Evolutionary conservation across 2,329 filamentous ascomycete genomes (phyloP), one percentile per base, ranked within the genome.

Genomic region (Diplocarpon mali): DNA sequence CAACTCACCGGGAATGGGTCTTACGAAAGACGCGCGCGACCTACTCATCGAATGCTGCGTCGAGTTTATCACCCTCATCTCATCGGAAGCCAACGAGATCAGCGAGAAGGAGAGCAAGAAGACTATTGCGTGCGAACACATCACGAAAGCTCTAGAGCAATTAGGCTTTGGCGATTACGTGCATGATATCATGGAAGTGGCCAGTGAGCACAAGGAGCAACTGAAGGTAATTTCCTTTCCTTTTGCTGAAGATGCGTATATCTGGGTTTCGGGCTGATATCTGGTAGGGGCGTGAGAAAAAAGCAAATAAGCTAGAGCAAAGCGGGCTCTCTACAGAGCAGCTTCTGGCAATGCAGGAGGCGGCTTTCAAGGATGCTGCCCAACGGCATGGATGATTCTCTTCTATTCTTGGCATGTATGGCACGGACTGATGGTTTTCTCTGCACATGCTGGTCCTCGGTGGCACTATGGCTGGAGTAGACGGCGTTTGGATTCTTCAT

Each of bases 41-140:
- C 73, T 96, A 2, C 73, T 98, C 42, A 98, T 98, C 59, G 92
- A 96, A 69, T 96, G 92, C 69, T 98, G 92, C 61, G 90, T 98
- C 60, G 92, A 98, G 65, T 98, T 98, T 65, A 95, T 98, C 65
- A 96, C 92, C 14, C 78, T 98, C 59, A 85, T 98, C 57, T 95
- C 89, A n/a, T 94, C 87, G 38, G 90, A 98, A 69, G 92, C 92
- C 51, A 98, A 98, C 66, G 92, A 98, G 59, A 98, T 98, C 53
- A 93, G 89, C 11, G 92, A 98, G 64, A 95, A 95, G 66, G 92
- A 98, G 61, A 87, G 89, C 40, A 98, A 98, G 71, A 98, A 98
- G 75, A 98, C 92, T 3, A 98, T 98, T 57, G 90, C 90, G 11
- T 94, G 87, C 64, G 92, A 98, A 60, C 92, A 98, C 68, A 93